Conservation (phyloP, 352 stramenopile species). For the Phytophthora lateralis region DNA sequence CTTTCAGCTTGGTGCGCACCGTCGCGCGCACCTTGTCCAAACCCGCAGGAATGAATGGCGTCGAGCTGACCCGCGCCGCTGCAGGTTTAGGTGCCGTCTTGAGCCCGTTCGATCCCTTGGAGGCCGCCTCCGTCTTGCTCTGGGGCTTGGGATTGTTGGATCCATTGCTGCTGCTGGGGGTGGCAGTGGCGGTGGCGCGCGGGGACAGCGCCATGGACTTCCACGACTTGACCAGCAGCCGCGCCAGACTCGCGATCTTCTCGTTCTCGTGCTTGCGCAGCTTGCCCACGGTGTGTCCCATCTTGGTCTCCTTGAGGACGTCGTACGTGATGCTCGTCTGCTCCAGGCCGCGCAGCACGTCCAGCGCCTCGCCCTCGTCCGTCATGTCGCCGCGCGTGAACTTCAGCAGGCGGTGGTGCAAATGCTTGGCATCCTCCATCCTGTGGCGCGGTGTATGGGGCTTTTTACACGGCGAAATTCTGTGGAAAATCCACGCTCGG, state of each 20-base stretch:
- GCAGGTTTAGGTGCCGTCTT: conserved; percentile 36
- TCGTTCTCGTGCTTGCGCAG: conserved; percentile 89
- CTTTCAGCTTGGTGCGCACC: conserved; percentile 82
- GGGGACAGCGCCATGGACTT: conserved; percentile 85
- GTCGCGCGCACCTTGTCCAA: conserved; percentile 81
- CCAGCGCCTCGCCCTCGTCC: conserved; percentile 63
- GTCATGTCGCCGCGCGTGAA: conserved; percentile 67
- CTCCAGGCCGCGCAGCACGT: conserved; percentile 69
- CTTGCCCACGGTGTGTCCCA: conserved; percentile 87
- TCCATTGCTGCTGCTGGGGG: conserved; percentile 21
- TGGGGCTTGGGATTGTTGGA: conserved; percentile 5
- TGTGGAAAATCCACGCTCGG: conserved; percentile 2
- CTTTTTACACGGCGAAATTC: conserved; percentile 2
- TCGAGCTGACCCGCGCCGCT: conserved; percentile 17
- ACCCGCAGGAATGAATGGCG: conserved; percentile 66
- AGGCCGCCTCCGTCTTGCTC: conserved; percentile 30
- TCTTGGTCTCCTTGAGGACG: conserved; percentile 86
- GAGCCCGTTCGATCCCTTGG: conserved; percentile 30
- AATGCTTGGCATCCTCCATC: conserved; percentile 74
- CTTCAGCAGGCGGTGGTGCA: conserved; percentile 77
- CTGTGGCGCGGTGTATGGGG: background rate
- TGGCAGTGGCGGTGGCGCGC: conserved; percentile 19
- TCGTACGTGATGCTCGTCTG: conserved; percentile 59
- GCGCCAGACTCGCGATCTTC: conserved; percentile 76
- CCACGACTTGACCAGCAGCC: conserved; percentile 86